Percentiles rank a stretch among this genome's conserved stretches.
Conservation (phyloP, 1,284 basidiomycete genomes). For the Xerocomus nothofagi region DNA sequence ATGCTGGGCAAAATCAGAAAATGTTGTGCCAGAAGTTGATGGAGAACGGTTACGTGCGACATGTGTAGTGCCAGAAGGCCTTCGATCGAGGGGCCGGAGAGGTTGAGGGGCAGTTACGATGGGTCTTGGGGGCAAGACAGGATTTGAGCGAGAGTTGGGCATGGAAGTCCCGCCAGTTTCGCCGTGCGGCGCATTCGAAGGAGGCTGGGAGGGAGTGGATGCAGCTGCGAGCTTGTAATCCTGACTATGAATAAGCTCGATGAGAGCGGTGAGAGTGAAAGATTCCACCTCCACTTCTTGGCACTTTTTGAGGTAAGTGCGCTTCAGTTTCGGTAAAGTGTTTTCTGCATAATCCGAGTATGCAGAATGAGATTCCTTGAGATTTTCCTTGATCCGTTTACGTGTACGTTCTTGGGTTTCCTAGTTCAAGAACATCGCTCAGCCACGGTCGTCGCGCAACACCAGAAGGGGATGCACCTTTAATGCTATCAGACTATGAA, state of each 20-base stretch:
- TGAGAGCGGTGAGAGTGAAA: background rate
- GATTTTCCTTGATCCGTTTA: conserved; percentile 86
- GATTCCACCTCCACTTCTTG: conserved; percentile 73
- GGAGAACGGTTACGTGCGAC: conserved; percentile 66
- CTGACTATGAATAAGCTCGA: conserved; percentile 37
- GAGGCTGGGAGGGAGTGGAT: conserved; percentile 33
- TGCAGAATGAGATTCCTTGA: conserved; percentile 70
- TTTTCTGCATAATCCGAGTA: conserved; percentile 81
- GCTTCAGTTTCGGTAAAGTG: conserved; percentile 74
- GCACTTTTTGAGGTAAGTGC: conserved; percentile 76
- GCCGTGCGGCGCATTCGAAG: conserved; percentile 14
- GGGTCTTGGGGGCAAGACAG: conserved; percentile 37
- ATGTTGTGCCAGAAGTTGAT: conserved; percentile 62
- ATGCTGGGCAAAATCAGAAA: conserved; percentile 77
- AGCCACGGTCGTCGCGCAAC: background rate
- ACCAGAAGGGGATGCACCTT: conserved; percentile 50
- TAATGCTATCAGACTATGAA: conserved; percentile 63
- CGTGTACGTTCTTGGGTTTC: conserved; percentile 86
- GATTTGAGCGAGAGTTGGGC: conserved; percentile 37
- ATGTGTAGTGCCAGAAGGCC: conserved; percentile 62
- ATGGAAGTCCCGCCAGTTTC: conserved; percentile 27
- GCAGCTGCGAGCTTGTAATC: conserved; percentile 59
- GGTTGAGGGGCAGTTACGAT: conserved; percentile 68
- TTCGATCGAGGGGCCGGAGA: conserved; percentile 66
- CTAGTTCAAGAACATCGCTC: conserved; percentile 36